Evolutionary conservation across 257 asterid species (phyloP), one percentile per base, ranked within the genome.

Genomic region (Nicotiana paniculata): DNA sequence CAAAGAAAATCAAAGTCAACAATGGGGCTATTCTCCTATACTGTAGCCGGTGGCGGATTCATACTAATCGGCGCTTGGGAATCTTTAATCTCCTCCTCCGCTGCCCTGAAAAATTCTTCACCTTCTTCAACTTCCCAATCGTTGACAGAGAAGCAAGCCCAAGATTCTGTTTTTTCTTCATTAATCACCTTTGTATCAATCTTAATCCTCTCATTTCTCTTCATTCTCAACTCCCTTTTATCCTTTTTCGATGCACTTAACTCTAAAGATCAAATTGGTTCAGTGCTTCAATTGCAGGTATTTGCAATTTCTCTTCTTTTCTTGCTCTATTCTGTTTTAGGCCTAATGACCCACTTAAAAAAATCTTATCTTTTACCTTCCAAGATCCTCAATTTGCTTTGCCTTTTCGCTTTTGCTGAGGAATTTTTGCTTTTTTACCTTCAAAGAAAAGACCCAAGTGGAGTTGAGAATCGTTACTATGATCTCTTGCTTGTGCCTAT

Each of bases 401-500:
- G 76, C 77, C 88, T 90, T 17, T 94, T 96, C 79, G 99, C 95
- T 78, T 94, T 96, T n/a, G 92, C 85, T 0, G 97, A 94, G 83
- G 98, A 93, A 68, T 94, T 96, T 84, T 39, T 92, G 77, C 75
- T 94, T 90, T 94, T 96, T 76, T 94, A 93, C 85, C 79, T 88
- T 15, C 91, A 92, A 53, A 89, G 86, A 13, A 96, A 96, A 86
- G 98, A 96, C 86, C 93, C 97, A 5, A 87, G 89, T 82, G 99
- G 99, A 65, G 75, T 96, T 61, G 99, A 96, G 84, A 94, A 94
- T 80, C 95, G 93, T 53, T 96, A 96, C 84, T 96, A 91, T 81
- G 94, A 91, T 85, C 89, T 96, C 5, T 81, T 90, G 55, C 89
- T 96, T 33, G 97, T 92, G 63, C 98, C 99, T 0, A 87, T 96